phyloP scores from a whole-genome alignment of 805 yeast genomes.

The Nakazawaea ernobii region DNA sequence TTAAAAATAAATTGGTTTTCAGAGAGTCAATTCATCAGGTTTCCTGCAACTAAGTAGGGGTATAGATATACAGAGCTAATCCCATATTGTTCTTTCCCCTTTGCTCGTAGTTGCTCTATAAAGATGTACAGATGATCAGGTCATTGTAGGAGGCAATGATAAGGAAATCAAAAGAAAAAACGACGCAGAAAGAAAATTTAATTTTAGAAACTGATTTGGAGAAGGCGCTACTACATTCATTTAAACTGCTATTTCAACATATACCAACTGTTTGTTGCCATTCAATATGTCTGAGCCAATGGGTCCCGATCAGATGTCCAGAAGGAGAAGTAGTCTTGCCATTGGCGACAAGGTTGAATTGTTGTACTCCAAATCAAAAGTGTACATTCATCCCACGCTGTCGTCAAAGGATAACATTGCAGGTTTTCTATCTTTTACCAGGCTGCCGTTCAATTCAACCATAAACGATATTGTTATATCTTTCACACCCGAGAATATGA shows the following conservation, averaged over 20 bases:
- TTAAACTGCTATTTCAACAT: too few relatives aligned
- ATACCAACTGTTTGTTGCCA: too few relatives aligned
- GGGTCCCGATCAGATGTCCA: neutral
- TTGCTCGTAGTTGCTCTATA: too few relatives aligned
- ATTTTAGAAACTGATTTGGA: too few relatives aligned
- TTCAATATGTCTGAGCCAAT: neutral
- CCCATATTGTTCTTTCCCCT: too few relatives aligned
- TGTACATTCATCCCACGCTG: constrained; percentile 77
- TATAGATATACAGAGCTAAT: neutral
- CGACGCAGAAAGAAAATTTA: too few relatives aligned
- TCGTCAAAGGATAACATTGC: constrained; percentile 69
- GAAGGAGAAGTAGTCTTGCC: constrained; percentile 2
- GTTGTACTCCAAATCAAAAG: constrained; percentile 58
- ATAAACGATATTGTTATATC: constrained; percentile 57
- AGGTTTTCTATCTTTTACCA: constrained; percentile 67
- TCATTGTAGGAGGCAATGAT: too few relatives aligned
- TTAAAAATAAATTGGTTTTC: constrained; percentile 16
- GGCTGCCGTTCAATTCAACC: constrained; percentile 40
- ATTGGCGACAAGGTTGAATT: constrained; percentile 35
- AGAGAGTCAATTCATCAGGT: constrained; percentile 22
- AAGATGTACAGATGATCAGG: too few relatives aligned
- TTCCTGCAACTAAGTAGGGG: constrained; percentile 16
- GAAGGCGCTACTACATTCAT: too few relatives aligned
- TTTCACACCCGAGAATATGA: constrained; percentile 58
- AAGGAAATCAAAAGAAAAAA: too few relatives aligned